A percentile compares a stretch with the other conserved stretches of the same genome.
phyloP scores from a whole-genome alignment of 2,329 filamentous ascomycete genomes.

The Zymoseptoria crescenta region DNA sequence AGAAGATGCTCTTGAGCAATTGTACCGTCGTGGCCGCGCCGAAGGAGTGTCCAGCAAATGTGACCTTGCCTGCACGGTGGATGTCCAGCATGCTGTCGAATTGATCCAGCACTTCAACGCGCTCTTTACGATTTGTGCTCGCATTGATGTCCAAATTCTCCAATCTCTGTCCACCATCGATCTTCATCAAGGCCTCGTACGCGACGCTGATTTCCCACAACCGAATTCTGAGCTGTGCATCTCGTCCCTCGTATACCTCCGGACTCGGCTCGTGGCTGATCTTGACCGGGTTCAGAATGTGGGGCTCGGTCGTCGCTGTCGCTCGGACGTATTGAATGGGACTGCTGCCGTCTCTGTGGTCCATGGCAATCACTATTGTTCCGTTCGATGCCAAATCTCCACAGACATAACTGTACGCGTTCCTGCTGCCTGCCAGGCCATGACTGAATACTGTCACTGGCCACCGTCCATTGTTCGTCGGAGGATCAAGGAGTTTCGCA shows the following conservation, averaged over 20 bases:
- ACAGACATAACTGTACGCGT: constrained; percentile 76
- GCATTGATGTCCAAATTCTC: constrained; percentile 40
- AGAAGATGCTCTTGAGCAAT: constrained; percentile 71
- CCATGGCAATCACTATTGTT: constrained; percentile 69
- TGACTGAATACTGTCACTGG: constrained; percentile 82
- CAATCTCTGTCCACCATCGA: constrained; percentile 50
- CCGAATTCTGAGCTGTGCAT: constrained; percentile 65
- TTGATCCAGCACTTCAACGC: constrained; percentile 45
- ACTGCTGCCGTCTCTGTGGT: constrained; percentile 75
- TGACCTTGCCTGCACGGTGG: constrained; percentile 61
- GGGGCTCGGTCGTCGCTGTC: constrained; percentile 38
- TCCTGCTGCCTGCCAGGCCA: constrained; percentile 71
- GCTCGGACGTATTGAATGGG: constrained; percentile 65
- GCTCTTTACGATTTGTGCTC: constrained; percentile 29
- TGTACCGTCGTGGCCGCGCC: constrained; percentile 68
- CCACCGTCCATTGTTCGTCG: constrained; percentile 52
- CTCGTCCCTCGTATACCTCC: constrained; percentile 58
- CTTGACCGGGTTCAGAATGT: constrained; percentile 37
- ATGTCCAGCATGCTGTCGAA: constrained; percentile 60
- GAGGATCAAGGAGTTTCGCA: constrained; percentile 50
- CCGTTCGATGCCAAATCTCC: constrained; percentile 75
- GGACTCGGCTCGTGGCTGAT: constrained; percentile 52
- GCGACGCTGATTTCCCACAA: constrained; percentile 70
- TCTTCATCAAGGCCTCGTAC: constrained; percentile 58
- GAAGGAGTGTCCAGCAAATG: constrained; percentile 75